Evolutionary conservation across 305 asterid genomes (phyloP), one percentile per base, ranked within the genome.

Genomic region (Stenogyne calaminthoides): DNA sequence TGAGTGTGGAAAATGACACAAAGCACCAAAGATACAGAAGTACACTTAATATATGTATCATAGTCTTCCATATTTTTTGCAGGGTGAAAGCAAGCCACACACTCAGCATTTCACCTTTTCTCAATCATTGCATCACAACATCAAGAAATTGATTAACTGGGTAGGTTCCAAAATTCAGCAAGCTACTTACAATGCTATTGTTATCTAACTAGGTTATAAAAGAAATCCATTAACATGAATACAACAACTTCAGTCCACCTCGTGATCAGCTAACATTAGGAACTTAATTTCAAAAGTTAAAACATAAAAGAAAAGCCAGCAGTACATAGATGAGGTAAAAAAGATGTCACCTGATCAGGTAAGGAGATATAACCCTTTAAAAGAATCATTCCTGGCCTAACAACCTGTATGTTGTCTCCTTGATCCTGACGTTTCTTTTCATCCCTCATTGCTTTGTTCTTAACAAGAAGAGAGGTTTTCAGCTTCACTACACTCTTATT

Each of bases 301-400:
- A 60, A 46, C 4, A 19, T 37, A 67, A 37, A 37, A 49, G 39
- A 49, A 77, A 69, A 40, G 44, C 27, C 52, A 54, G 66, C 54
- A 16, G 36, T 57, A 58, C 22, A 44, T 36, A 59, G 11, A 68
- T 7, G 42, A 39, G 40, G 71, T 39, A 57, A 8, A 63, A 5
- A 16, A 14, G 6, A 20, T 27, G 57, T 64, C 70, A 92, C 96
- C 95, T 92, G 97, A 68, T 89, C 93, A 44, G 1, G 7, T 37
- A 83, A 51, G 71, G 90, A 69, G 54, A 92, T 70, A 80, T 81
- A 81, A 63, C 85, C 78, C 87, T 74, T 89, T 37, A 91, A 69
- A 74, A 80, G 93, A 76, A 92, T 76, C 96, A 92, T 87, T 79
- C 97, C 97, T 59, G 91, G 81, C 85, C 88, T 80, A 71, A 84